Conservation (phyloP, 306 rosid genomes). For the Sophora flavescens region DNA sequence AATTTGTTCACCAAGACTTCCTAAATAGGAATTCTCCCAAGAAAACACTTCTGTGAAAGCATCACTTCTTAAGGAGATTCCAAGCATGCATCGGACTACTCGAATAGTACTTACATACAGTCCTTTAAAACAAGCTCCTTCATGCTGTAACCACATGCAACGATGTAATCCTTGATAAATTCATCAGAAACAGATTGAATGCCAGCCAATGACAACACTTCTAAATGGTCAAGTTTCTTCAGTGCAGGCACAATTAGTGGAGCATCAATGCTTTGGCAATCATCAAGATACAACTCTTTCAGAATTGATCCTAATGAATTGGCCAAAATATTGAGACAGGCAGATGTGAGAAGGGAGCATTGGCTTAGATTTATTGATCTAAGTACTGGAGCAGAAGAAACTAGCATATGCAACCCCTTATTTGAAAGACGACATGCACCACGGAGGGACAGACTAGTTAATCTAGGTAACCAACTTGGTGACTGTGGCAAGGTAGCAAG, state of each 20-base stretch:
- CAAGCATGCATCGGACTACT: slow-evolving; percentile 18
- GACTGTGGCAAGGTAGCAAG: slow-evolving; percentile 57
- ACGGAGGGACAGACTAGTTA: slow-evolving; percentile 68
- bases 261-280: slow-evolving; percentile 66
- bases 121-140: slow-evolving; percentile 81
- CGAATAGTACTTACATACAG: slow-evolving; percentile 69
- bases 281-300: slow-evolving; percentile 78
- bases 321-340: slow-evolving; percentile 61
- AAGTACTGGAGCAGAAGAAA: slow-evolving; percentile 72
- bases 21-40: not conserved
- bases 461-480: slow-evolving; percentile 57
- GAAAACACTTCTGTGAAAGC: slow-evolving; percentile 8
- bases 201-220: slow-evolving; percentile 80
- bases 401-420: slow-evolving; percentile 60
- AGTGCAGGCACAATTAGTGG: slow-evolving; percentile 58
- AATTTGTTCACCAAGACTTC: not conserved
- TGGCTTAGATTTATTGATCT: slow-evolving; percentile 85
- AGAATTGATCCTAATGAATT: slow-evolving; percentile 67
- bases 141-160: slow-evolving; percentile 62
- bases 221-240: slow-evolving; percentile 64
- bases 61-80: slow-evolving; percentile 24
- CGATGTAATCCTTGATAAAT: slow-evolving; percentile 57
- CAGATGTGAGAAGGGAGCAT: slow-evolving; percentile 81
- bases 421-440: slow-evolving; percentile 93
- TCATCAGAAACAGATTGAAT: slow-evolving; percentile 59